These are phyloP conservation scores for Aspergillus pseudoterreus DNA, from an alignment of 2,329 filamentous ascomycete genomes.

Conservation along the genomic window DNA sequence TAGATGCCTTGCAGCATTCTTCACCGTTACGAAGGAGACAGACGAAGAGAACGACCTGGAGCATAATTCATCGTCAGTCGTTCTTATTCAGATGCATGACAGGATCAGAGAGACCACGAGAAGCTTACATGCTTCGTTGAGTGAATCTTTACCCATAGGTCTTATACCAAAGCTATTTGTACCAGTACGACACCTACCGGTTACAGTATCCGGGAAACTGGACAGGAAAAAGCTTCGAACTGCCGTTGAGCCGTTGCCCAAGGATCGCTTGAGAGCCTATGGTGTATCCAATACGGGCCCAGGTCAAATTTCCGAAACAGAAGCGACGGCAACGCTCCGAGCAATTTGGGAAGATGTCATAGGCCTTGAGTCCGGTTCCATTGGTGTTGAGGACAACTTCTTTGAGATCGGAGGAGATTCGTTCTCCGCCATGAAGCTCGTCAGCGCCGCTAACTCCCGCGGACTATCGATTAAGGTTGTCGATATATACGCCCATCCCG, in stretches of 20 bases:
- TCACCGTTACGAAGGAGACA: conserved; percentile 20
- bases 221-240: conserved; percentile 38
- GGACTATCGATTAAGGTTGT: conserved; percentile 41
- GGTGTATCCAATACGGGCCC: conserved; percentile 19
- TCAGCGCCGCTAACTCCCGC: conserved; percentile 37
- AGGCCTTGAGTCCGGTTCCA: conserved; percentile 33
- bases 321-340: conserved; percentile 26
- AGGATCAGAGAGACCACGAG: conserved; percentile 18
- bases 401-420: conserved; percentile 48
- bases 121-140: conserved; percentile 23
- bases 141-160: conserved; percentile 33
- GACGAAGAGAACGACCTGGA: not conserved
- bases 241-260: conserved; percentile 34
- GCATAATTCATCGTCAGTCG: not conserved
- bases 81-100: conserved; percentile 25
- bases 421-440: conserved; percentile 46
- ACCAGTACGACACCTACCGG: conserved; percentile 38
- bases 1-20: conserved; percentile 33
- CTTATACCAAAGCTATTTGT: conserved; percentile 45
- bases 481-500: conserved; percentile 43
- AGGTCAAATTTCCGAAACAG: conserved; percentile 24
- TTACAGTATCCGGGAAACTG: conserved; percentile 42
- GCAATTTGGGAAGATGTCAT: conserved; percentile 39
- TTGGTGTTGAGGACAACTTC: conserved; percentile 45
- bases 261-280: conserved; percentile 29